These are phyloP conservation scores for Pythium sukuiense DNA, from an alignment of 352 stramenopile genomes.

Conservation along the genomic window DNA sequence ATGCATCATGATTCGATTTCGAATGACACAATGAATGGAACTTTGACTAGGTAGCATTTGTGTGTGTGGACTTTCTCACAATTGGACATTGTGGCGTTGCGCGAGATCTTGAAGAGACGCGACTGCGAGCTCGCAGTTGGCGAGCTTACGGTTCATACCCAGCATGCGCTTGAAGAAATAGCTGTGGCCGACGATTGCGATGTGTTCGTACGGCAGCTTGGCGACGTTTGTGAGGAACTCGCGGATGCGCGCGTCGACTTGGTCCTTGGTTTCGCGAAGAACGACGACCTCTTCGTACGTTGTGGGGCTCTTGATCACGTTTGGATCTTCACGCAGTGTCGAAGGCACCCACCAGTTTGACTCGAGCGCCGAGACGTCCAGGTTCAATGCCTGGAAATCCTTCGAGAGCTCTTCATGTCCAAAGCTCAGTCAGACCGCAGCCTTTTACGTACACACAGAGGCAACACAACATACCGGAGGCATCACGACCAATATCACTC, in stretches of 20 bases:
- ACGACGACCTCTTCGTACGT: constrained; percentile 49
- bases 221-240: constrained; percentile 53
- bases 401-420: constrained; percentile 8
- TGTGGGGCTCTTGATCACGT: constrained; percentile 32
- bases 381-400: constrained; percentile 24
- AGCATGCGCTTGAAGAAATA: constrained; percentile 87
- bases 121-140: constrained; percentile 78
- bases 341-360: constrained; percentile 66
- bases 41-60: not conserved
- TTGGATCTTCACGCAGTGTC: constrained; percentile 32
- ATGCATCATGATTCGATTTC: not conserved
- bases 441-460: not conserved
- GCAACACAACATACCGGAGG: constrained; percentile 31
- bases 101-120: constrained; percentile 36
- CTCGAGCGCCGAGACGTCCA: constrained; percentile 41
- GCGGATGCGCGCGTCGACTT: constrained; percentile 69
- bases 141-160: constrained; percentile 71
- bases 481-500: constrained; percentile 75
- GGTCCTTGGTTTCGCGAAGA: constrained; percentile 52
- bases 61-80: not conserved
- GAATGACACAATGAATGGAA: not conserved
- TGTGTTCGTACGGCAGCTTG: constrained; percentile 65
- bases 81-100: constrained; percentile 17
- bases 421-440: not conserved
- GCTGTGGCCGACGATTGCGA: constrained; percentile 81